Evolutionary conservation across 2,329 filamentous ascomycete species (phyloP).

Genomic region (Fusarium albidum): DNA sequence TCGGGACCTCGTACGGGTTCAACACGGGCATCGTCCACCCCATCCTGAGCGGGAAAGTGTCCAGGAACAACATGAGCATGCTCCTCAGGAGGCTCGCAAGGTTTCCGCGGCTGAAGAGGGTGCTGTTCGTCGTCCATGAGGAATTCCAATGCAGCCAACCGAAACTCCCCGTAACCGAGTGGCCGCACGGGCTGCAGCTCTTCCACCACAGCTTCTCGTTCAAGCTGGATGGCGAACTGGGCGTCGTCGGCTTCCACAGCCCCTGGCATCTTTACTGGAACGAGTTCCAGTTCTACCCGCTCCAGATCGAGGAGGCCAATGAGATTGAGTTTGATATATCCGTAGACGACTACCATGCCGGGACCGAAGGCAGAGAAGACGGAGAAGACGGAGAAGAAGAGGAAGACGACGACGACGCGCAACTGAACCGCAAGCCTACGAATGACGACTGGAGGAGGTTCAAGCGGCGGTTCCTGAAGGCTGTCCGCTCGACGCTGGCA

Average conservation of each 20-base stretch:
- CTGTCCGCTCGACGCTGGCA: conserved; percentile 18
- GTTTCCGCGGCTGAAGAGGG: conserved; percentile 21
- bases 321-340: conserved; percentile 12
- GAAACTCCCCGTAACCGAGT: conserved; percentile 9
- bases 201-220: conserved; percentile 20
- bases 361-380: too few relatives aligned
- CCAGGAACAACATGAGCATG: conserved; percentile 32
- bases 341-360: too few relatives aligned
- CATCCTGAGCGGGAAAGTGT: conserved; percentile 27
- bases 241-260: conserved; percentile 2
- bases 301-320: conserved; percentile 12
- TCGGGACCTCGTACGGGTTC: conserved; percentile 34
- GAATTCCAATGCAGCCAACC: conserved; percentile 21
- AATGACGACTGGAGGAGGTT: conserved; percentile 33
- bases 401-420: conserved; percentile 26
- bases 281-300: conserved; percentile 21
- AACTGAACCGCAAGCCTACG: conserved; percentile 29
- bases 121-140: conserved; percentile 31
- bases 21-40: conserved; percentile 33
- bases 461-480: conserved; percentile 28
- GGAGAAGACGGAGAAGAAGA: too few relatives aligned
- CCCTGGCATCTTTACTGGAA: conserved; percentile 23
- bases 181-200: conserved; percentile 21
- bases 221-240: conserved; percentile 18
- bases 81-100: conserved; percentile 27